Percentiles rank a stretch among this genome's conserved stretches.
These are phyloP conservation scores for Ganoderma multipileum DNA, from an alignment of 1,284 basidiomycete genomes.

Conservation along the genomic window DNA sequence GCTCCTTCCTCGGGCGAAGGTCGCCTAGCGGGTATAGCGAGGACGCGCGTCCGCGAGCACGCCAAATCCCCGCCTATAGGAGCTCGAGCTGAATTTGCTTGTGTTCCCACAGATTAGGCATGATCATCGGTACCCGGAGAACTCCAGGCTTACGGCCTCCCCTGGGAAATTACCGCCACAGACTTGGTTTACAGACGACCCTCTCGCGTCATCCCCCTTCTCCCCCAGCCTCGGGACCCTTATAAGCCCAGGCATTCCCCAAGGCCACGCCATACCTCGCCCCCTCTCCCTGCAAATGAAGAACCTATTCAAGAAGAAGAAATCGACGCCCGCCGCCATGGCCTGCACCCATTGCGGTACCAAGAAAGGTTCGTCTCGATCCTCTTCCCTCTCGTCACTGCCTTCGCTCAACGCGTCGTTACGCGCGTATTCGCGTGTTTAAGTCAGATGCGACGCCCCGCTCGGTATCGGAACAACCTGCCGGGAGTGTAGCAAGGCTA, in stretches of 20 bases:
- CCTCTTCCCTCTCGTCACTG: background rate
- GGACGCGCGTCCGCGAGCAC: background rate
- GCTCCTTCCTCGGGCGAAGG: background rate
- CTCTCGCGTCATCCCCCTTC: background rate
- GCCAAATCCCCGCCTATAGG: background rate
- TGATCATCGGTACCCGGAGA: background rate
- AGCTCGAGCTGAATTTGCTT: background rate
- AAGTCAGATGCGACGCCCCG: background rate
- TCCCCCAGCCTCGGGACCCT: background rate
- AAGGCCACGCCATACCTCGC: background rate
- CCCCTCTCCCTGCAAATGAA: background rate
- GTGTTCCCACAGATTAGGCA: conserved; percentile 2
- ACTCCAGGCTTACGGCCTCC: conserved; percentile 1
- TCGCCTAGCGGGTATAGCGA: background rate
- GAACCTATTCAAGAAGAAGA: background rate
- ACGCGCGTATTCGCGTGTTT: background rate
- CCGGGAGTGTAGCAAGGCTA: background rate
- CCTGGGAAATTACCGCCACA: background rate
- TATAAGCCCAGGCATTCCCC: background rate
- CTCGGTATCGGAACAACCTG: background rate
- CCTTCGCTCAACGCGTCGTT: background rate
- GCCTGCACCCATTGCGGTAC: background rate
- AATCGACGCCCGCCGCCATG: background rate
- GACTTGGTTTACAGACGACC: background rate
- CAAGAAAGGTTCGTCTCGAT: background rate